Evolutionary conservation across 2,329 filamentous ascomycete species (phyloP), one percentile per base, ranked within the genome.

Genomic region (Lecanoromycetidae sp.): DNA sequence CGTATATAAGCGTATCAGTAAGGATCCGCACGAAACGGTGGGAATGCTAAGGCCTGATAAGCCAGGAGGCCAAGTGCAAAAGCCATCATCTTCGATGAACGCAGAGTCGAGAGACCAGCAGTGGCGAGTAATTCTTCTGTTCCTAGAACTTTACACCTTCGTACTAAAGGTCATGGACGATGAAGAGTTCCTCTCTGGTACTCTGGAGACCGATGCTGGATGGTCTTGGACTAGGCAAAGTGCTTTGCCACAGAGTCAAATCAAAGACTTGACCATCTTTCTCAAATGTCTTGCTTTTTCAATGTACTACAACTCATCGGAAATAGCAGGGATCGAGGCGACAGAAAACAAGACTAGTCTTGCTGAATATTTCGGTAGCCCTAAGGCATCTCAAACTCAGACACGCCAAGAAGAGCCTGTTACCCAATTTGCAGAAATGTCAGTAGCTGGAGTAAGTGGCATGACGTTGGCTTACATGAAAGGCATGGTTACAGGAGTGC

Each of bases 121-220:
- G 60, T 98, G 91, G 91, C 80, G 83, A 15, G 80, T 91, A 1
- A 77, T 94, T 34, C 70, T 96, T 0, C 74, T 98, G 0, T 96
- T 98, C 59, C 72, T 98, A 5, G 91, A 98, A 57, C 74, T 98
- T 0, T 98, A 95, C 61, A 87, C 84, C 2, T 96, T 96, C 60
- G 79, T 95, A 2, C 70, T 96, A 10, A 84, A 91, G 56, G 78
- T 96, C 27, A 94, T 90, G 61, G 91, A 98, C 56, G 91, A 98
- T 54, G 90, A 96, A 55, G 91, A 98, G 57, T 98, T 98, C 60
- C 83, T 94, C 52, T 76, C 78, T 48, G 72, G 73, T 46, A 67
- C 70, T 22, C 60, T 67, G 61, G 23, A 66, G 62, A 20, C 68
- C 57, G 46, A 74, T 70, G 43, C 71, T 69, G 44, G 71, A 74